A percentile compares a stretch with the other conserved stretches of the same genome.
Conservation (phyloP, 345 rosid genomes). For the Abelmoschus esculentus region DNA sequence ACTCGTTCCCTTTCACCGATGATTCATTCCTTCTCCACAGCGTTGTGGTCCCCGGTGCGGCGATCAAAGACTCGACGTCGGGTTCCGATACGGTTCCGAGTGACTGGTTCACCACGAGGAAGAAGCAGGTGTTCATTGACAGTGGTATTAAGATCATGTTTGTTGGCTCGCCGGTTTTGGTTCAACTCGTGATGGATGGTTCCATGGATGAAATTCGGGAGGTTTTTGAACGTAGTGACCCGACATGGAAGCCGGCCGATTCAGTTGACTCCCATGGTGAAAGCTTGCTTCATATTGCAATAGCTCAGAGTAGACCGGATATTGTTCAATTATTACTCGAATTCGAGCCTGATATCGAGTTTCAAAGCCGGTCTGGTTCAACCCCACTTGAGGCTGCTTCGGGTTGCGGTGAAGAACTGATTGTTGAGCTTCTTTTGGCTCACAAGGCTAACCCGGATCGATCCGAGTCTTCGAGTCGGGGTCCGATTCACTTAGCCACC, state of each 20-base stretch:
- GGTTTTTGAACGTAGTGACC: constrained; percentile 45
- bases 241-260: constrained; percentile 35
- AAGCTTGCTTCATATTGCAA: constrained; percentile 50
- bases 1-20: constrained; percentile 31
- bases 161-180: constrained; percentile 43
- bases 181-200: constrained; percentile 40
- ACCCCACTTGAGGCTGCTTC: constrained; percentile 49
- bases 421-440: constrained; percentile 50
- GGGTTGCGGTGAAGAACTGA: constrained; percentile 38
- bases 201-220: constrained; percentile 54
- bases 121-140: constrained; percentile 57
- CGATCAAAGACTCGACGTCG: constrained; percentile 30
- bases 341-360: constrained; percentile 39
- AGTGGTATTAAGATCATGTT: constrained; percentile 54
- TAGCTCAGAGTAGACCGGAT: constrained; percentile 39
- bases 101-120: constrained; percentile 56
- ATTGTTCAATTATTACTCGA: constrained; percentile 52
- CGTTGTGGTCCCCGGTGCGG: constrained; percentile 57
- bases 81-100: constrained; percentile 35
- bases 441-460: constrained; percentile 38
- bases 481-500: constrained; percentile 48
- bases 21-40: constrained; percentile 55
- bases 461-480: constrained; percentile 34
- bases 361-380: constrained; percentile 30
- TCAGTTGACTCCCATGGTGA: constrained; percentile 36